These are phyloP conservation scores for Colletotrichum endophyticum DNA, from an alignment of 2,329 filamentous ascomycete species.

Conservation along the genomic window DNA sequence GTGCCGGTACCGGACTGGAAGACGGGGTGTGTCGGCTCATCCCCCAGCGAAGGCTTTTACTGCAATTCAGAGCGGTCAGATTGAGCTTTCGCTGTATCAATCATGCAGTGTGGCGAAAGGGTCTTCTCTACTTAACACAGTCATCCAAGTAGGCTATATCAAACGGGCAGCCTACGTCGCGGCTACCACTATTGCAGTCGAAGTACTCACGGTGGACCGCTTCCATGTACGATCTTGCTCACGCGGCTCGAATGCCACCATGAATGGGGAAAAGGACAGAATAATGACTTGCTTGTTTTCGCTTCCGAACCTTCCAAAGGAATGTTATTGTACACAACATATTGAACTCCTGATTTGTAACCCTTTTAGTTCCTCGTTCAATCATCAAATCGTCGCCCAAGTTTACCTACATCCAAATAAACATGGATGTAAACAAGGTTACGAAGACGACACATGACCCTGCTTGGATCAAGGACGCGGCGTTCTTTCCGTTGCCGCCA, in stretches of 20 bases:
- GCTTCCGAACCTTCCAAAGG: background rate
- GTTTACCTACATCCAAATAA: constrained; percentile 4
- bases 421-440: constrained; percentile 9
- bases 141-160: background rate
- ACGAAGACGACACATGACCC: constrained; percentile 9
- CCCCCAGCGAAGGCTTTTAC: background rate
- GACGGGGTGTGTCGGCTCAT: background rate
- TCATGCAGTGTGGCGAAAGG: background rate
- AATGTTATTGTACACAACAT: background rate
- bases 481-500: constrained; percentile 4
- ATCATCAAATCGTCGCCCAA: background rate
- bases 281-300: background rate
- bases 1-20: background rate
- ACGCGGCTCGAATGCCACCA: rapidly evolving
- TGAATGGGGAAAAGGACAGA: rapidly evolving
- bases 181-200: background rate
- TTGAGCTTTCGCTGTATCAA: background rate
- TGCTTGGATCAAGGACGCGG: background rate
- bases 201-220: background rate
- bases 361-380: background rate
- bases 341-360: background rate
- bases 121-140: background rate
- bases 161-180: background rate
- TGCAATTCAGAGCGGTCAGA: background rate
- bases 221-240: background rate